These are phyloP conservation scores for Yamadazyma phyllophila DNA, from an alignment of 805 yeast genomes.

Conservation along the genomic window DNA sequence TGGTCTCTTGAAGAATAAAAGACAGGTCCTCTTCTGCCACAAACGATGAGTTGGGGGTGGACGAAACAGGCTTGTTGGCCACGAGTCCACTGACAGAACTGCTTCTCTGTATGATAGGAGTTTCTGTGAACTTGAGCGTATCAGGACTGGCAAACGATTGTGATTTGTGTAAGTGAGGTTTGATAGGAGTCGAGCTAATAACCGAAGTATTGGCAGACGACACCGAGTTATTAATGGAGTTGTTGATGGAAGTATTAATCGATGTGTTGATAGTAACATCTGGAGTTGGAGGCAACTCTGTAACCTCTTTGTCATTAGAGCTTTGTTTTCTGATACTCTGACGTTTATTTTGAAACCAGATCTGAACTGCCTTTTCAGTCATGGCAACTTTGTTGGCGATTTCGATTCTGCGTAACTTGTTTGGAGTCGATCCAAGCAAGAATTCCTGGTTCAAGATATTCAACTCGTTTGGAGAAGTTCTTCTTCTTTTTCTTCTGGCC, in stretches of 20 bases:
- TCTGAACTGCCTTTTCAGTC: slow-evolving; percentile 98
- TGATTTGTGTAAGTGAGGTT: slow-evolving; percentile 19
- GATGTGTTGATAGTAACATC: slow-evolving; percentile 12
- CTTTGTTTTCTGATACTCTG: slow-evolving; percentile 66
- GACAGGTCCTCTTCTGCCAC: slow-evolving; percentile 12
- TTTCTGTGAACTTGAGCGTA: slow-evolving; percentile 12
- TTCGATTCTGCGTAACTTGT: slow-evolving; percentile 67
- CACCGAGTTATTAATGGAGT: slow-evolving; percentile 7
- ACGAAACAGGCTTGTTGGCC: slow-evolving; percentile 1
- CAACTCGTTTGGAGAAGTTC: slow-evolving; percentile 88
- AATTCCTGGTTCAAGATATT: slow-evolving; percentile 80
- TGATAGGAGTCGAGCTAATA: slow-evolving; percentile 26
- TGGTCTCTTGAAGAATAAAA: slow-evolving; percentile 21
- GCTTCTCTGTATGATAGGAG: slow-evolving; percentile 22
- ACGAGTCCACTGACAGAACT: slow-evolving; percentile 10
- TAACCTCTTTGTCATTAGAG: slow-evolving; percentile 36
- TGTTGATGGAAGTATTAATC: slow-evolving; percentile 4
- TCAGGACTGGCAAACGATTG: slow-evolving; percentile 23
- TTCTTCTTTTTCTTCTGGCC: slow-evolving; percentile 91
- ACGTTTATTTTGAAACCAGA: slow-evolving; percentile 97
- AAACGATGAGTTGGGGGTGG: slow-evolving; percentile 18
- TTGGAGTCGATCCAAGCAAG: slow-evolving; percentile 74
- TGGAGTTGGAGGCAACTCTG: slow-evolving; percentile 44
- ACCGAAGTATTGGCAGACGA: slow-evolving; percentile 14
- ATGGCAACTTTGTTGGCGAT: slow-evolving; percentile 81